Evolutionary conservation across 352 stramenopile species (phyloP).

Genomic region (Labyrinthula sp.): DNA sequence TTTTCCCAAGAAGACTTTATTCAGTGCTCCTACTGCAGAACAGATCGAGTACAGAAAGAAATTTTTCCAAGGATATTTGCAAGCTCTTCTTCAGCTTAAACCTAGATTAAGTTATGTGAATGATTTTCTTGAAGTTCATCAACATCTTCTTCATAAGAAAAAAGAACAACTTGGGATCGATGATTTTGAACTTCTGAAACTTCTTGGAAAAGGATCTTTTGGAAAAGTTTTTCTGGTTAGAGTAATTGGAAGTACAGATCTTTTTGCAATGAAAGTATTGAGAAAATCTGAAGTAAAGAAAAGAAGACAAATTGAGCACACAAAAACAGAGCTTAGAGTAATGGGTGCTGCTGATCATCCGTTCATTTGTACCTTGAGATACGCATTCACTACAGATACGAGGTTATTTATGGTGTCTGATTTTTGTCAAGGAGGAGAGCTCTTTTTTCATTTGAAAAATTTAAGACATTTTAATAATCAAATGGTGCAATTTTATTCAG

Average conservation of each 20-base stretch:
- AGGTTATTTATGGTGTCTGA: conserved; percentile 28
- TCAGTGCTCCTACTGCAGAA: no score
- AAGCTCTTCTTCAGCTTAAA: no score
- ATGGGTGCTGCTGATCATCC: conserved; percentile 18
- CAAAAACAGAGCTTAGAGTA: conserved; percentile 20
- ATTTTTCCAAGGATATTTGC: no score
- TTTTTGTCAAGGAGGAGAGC: conserved; percentile 16
- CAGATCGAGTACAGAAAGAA: no score
- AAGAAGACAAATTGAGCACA: conserved; percentile 45
- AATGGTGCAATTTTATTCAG: conserved; percentile 5
- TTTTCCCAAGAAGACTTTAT: no score
- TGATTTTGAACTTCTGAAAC: conserved; percentile 35
- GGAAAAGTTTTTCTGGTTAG: conserved; percentile 54
- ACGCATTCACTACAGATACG: conserved; percentile 21
- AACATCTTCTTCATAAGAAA: no score
- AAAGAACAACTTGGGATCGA: no score
- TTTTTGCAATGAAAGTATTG: conserved; percentile 84
- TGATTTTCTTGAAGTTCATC: no score
- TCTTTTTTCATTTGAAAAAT: conserved; percentile 21
- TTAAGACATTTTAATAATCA: conserved; percentile 8
- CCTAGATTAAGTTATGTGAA: no score
- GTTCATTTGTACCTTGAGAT: conserved; percentile 19
- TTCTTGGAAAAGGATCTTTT: conserved; percentile 78
- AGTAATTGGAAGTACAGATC: conserved; percentile 71
- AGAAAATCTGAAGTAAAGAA: conserved; percentile 69